Conservation (phyloP, 352 stramenopile species). For the Phytophthora megakarya region DNA sequence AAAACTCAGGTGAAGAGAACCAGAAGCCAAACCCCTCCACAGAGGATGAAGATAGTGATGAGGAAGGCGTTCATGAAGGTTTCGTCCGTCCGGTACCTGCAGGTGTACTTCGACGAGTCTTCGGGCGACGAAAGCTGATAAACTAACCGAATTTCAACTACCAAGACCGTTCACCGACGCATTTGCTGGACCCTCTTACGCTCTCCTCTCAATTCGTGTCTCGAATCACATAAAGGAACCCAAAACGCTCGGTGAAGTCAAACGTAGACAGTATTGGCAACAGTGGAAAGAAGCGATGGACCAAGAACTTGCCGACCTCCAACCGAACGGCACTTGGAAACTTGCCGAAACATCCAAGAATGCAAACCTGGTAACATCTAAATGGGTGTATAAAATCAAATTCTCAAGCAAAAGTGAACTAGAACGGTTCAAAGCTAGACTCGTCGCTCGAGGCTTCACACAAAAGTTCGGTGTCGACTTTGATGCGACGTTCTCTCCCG, state of each 20-base stretch:
- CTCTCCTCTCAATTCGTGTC: too few species aligned
- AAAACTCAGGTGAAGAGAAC: too few species aligned
- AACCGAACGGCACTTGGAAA: constrained; percentile 11
- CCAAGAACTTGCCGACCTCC: neutral
- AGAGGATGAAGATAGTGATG: too few species aligned
- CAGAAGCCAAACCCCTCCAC: too few species aligned
- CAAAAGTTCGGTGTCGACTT: constrained; percentile 5
- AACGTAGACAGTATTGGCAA: neutral
- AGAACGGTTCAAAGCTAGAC: constrained; percentile 6
- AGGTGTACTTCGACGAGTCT: too few species aligned
- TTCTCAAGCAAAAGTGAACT: constrained; percentile 1
- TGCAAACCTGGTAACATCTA: constrained; percentile 2
- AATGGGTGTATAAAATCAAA: constrained; percentile 19
- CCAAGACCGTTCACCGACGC: too few species aligned
- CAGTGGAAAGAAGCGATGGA: constrained; percentile 8
- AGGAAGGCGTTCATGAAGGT: too few species aligned
- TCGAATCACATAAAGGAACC: neutral
- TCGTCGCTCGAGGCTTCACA: constrained; percentile 1
- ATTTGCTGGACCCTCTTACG: too few species aligned
- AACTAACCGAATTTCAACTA: too few species aligned
- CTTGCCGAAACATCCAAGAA: neutral
- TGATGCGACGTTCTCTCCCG: constrained; percentile 1
- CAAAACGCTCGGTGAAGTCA: neutral
- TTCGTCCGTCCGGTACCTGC: too few species aligned
- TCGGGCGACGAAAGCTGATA: too few species aligned